Evolutionary conservation across 2,329 filamentous ascomycete species (phyloP).

Genomic region (Camillea tinctor): DNA sequence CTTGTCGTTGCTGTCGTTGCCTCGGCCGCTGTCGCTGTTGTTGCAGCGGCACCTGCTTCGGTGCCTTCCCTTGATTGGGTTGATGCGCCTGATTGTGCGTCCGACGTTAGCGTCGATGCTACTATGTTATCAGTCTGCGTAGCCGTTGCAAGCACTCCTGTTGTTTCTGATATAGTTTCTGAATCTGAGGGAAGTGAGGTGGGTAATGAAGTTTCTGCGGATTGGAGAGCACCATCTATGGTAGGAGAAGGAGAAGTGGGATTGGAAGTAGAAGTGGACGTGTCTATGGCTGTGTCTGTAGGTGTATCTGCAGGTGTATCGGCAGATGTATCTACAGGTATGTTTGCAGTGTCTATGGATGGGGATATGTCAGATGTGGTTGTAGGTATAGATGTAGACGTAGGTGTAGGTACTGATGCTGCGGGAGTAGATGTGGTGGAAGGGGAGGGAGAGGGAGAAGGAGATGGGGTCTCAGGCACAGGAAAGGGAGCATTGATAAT

Average conservation of each 20-base stretch:
- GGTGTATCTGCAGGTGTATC: no score
- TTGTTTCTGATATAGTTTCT: conserved; percentile 3
- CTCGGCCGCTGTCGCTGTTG: conserved; percentile 1
- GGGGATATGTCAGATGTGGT: neutral
- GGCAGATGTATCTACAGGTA: no score
- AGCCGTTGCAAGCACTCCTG: conserved; percentile 8
- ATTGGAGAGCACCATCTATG: conserved; percentile 4
- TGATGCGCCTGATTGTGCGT: conserved; percentile 1
- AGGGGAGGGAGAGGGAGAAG: conserved; percentile 2
- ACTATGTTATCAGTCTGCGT: conserved; percentile 9
- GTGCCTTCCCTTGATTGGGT: neutral
- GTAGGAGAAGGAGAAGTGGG: conserved; percentile 4
- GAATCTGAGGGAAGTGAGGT: neutral
- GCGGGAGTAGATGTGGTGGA: no score
- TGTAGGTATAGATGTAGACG: conserved; percentile 1
- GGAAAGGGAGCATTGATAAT: conserved; percentile 10
- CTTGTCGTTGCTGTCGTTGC: conserved; percentile 2
- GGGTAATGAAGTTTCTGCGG: neutral
- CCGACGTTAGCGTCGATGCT: conserved; percentile 15
- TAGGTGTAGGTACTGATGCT: no score
- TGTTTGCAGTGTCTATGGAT: no score
- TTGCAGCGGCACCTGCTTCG: neutral
- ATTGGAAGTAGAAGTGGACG: neutral
- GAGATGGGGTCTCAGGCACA: conserved; percentile 7
- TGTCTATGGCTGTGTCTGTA: no score